Conservation (phyloP, 805 yeast genomes). For the Candida chilensis region DNA sequence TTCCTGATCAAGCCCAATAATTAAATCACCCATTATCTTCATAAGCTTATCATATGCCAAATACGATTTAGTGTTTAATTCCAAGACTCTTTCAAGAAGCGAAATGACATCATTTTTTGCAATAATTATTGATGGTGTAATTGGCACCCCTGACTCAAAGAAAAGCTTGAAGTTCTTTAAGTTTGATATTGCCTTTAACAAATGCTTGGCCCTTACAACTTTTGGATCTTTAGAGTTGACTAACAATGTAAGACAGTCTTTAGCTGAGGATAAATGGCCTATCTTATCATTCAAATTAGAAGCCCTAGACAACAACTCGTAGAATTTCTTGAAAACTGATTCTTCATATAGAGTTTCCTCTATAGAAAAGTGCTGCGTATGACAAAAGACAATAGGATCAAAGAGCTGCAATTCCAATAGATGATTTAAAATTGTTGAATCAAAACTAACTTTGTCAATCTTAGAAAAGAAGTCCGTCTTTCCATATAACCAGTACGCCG, state of each 20-base stretch:
- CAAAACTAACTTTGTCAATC: background rate
- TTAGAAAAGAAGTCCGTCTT: background rate
- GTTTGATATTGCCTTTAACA: background rate
- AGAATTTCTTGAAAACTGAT: background rate
- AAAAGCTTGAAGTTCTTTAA: slow-evolving; percentile 6
- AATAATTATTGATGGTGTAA: slow-evolving; percentile 27
- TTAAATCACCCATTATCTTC: slow-evolving; percentile 28
- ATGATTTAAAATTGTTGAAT: background rate
- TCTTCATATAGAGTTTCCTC: background rate
- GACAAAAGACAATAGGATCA: background rate
- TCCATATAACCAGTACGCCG: background rate
- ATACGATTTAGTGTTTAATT: slow-evolving; percentile 45
- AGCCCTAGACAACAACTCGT: background rate
- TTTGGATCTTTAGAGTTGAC: background rate
- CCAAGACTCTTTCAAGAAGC: slow-evolving; percentile 34
- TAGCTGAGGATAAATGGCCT: background rate
- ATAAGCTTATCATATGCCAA: slow-evolving; percentile 29
- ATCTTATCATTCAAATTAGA: slow-evolving; percentile 1
- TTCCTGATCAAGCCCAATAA: slow-evolving; percentile 22
- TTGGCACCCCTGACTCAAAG: slow-evolving; percentile 19
- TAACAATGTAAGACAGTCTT: background rate
- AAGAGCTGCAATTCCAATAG: background rate
- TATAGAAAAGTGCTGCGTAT: background rate
- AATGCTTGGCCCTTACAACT: background rate
- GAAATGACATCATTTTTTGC: slow-evolving; percentile 19